phyloP scores from a whole-genome alignment of 495 filamentous ascomycete species.

The Cetradonia linearis region DNA sequence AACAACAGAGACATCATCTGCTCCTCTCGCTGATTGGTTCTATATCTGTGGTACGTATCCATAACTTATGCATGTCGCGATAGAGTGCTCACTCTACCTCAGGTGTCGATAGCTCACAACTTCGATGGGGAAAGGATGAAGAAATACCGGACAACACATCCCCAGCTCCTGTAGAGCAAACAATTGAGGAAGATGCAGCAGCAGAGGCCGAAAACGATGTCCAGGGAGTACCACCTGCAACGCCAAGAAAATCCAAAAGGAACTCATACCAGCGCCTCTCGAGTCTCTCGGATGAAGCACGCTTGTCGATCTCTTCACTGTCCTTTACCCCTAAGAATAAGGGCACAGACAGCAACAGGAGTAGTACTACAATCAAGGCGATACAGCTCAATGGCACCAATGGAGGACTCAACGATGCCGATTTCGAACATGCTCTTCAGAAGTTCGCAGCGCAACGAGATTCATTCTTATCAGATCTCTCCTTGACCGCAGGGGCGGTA shows the following conservation, averaged over 20 bases:
- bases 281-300: conserved; percentile 49
- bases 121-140: conserved; percentile 40
- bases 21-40: conserved; percentile 94
- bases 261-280: conserved; percentile 58
- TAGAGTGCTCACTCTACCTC: conserved; percentile 29
- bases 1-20: conserved; percentile 40
- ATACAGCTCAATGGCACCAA: conserved; percentile 33
- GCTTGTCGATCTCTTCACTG: conserved; percentile 55
- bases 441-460: conserved; percentile 95
- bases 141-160: conserved; percentile 38
- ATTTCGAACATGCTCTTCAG: conserved; percentile 83
- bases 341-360: conserved; percentile 71
- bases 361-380: conserved; percentile 73
- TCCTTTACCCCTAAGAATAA: conserved; percentile 46
- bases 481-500: conserved; percentile 74
- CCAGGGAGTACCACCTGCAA: conserved; percentile 36
- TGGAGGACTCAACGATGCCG: conserved; percentile 51
- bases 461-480: conserved; percentile 84
- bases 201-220: conserved; percentile 43
- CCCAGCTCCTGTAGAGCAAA: conserved; percentile 55
- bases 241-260: conserved; percentile 49
- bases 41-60: conserved; percentile 83
- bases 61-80: conserved; percentile 47
- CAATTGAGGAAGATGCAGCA: conserved; percentile 73
- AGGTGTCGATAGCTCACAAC: conserved; percentile 27